Evolutionary conservation across 192 early-diverging fungal genomes (phyloP).

Genomic region (Thoreauomyces humboldtii): DNA sequence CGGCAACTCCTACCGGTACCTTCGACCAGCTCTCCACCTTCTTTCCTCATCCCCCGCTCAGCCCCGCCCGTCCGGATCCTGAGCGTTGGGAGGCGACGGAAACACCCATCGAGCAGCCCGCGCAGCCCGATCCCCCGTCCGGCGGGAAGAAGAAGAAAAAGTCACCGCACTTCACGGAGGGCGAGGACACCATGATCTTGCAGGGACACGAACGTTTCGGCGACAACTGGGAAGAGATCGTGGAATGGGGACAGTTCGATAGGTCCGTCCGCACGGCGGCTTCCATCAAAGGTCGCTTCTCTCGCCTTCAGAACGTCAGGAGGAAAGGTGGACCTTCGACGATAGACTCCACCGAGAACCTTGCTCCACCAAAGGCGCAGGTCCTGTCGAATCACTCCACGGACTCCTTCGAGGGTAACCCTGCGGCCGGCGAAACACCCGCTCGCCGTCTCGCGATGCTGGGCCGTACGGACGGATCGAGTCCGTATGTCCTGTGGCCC

Average conservation of each 20-base stretch:
- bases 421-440: background rate
- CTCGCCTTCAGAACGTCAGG: background rate
- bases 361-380: background rate
- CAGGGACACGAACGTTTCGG: constrained; percentile 6
- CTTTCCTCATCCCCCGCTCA: no score
- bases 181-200: constrained; percentile 16
- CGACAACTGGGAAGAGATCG: constrained; percentile 23
- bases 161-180: constrained; percentile 16
- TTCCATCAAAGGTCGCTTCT: constrained; percentile 8
- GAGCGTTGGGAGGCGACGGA: no score
- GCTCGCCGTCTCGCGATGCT: background rate
- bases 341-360: background rate
- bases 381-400: constrained; percentile 14
- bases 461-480: no score
- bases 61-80: no score
- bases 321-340: constrained; percentile 6
- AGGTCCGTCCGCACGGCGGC: background rate
- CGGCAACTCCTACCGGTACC: no score
- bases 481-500: no score
- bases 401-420: background rate
- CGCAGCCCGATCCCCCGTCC: background rate
- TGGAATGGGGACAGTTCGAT: constrained; percentile 3
- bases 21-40: no score
- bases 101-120: no score
- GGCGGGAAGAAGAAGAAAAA: constrained; percentile 7